phyloP scores from a whole-genome alignment of 129 eudicot species.

The Flaveria brownii region DNA sequence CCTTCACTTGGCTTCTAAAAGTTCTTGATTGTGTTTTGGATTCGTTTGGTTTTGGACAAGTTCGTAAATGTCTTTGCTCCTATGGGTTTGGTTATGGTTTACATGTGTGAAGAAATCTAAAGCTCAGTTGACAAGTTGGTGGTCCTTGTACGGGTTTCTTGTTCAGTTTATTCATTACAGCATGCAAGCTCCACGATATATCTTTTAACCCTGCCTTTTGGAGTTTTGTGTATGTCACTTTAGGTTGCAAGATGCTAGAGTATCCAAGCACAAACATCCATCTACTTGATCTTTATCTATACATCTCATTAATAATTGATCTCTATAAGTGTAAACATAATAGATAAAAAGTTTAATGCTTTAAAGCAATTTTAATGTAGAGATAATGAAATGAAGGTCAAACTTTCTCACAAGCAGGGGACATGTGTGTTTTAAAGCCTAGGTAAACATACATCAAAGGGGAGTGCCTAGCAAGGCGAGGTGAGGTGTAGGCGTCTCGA shows the following conservation, averaged over 20 bases:
- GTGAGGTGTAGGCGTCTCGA: too few species aligned
- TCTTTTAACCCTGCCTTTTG: neutral
- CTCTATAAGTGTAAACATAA: neutral
- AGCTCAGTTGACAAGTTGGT: neutral
- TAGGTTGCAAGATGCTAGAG: conserved; percentile 9
- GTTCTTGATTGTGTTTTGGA: neutral
- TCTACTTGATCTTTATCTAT: neutral
- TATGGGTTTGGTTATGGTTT: conserved; percentile 8
- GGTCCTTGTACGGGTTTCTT: neutral
- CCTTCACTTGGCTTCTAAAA: neutral
- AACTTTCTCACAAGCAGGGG: conserved; percentile 6
- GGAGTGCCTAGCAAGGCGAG: too few species aligned
- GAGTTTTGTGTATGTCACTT: neutral
- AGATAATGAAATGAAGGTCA: neutral
- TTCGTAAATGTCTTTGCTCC: neutral
- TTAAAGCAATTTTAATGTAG: conserved; percentile 5
- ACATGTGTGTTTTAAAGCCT: conserved; percentile 9
- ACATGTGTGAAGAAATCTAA: neutral
- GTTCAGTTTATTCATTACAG: conserved; percentile 9
- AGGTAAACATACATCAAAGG: neutral
- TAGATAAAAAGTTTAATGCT: neutral
- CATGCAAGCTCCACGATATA: neutral
- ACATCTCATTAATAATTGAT: neutral
- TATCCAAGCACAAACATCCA: neutral
- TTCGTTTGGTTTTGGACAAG: conserved; percentile 3